Evolutionary conservation across 768 basidiomycete genomes (phyloP), one percentile per base, ranked within the genome.

Genomic region (Xerocomellus chrysenteron): DNA sequence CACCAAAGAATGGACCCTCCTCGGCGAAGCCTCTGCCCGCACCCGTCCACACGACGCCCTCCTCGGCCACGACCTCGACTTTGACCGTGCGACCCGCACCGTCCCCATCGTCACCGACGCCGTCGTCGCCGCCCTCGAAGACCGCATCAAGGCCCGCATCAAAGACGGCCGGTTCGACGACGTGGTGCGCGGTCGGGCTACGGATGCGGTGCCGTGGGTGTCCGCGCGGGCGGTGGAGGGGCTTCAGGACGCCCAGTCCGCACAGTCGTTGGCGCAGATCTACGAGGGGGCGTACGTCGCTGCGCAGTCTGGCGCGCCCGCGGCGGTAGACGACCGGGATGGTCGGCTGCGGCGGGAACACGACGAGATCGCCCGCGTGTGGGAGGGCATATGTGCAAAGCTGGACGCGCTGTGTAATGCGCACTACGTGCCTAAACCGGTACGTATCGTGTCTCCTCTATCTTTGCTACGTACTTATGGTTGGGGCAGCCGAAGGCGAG

Each of bases 381-480:
- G 96, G 92, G 90, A 92, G 52, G 82, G 80, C 45, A 87, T 99
- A 36, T 92, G 87, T 55, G 77, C 81, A 44, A 97, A 96, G 68
- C 77, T 98, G 36, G 97, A 98, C 73, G 93, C 96, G 19, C 76
- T 98, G 36, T 92, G 90, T 70, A 98, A 98, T 68, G 87, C 94
- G 2, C 92, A 98, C 71, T 98, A 94, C 70, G 88, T 92, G 16
- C 97, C 96, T 1, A 98, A 98, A 72, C 85, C 86, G 69, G 96
- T 96, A 58, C 52, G 85, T 78, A 14, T 24, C 5, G 8, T 19
- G 11, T 13, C 24, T 21, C 21, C 21, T 21, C 21, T 21, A 21
- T 21, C 21, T 21, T 21, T 21, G 21, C 21, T 21, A 21, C 4
- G 24, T 21, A 33, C 51, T 59, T 13, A 56, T 35, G 47, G 39